Evolutionary conservation across 805 yeast species (phyloP), one percentile per base, ranked within the genome.

Genomic region (Teunomyces aglyptinius): DNA sequence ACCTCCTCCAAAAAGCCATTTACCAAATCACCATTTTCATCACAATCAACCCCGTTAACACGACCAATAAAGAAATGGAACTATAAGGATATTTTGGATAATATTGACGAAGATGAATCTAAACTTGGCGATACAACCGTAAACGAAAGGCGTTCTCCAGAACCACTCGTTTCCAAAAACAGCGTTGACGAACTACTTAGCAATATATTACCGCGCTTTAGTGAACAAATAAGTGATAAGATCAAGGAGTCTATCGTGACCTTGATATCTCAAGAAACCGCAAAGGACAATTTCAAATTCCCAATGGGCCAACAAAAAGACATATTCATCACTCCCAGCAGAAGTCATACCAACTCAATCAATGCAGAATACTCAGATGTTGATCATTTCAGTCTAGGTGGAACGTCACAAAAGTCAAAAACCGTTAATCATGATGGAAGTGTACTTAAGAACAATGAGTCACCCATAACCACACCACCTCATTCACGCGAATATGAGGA

Each of bases 401-500:
- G 51, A 51, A 32, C 35, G 34, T 13, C 26, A 39, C 16, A 38
- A 45, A 15, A 52, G 47, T n/a, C 31, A 39, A 18, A 31, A 13
- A 31, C 43, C 13, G 46, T 47, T 5, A 39, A 47, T 24, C 46
- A 47, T n/a, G 38, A 47, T 10, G 49, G 49, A 16, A 47, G 49
- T 43, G 35, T 43, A 12, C 49, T 41, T 22, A 46, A 35, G 6
- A 29, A 32, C 34, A 29, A 38, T 22, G 33, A 31, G 18, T 22
- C 31, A 2, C 36, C 36, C n/a, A 19, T 54, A 7, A 67, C 72
- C 3, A 61, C 71, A 2, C 71, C 71, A 3, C 72, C 73, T 1
- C 58, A 50, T 10, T 66, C 71, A 24, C 58, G 53, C 44, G 64
- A 61, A 13, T 36, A 22, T 19, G 39, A 36, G 7, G 28, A 22